A percentile compares a stretch with the other conserved stretches of the same genome.
Evolutionary conservation across 176 grass and related monocot genomes (phyloP).

Genomic region (Eragrostis curvula): DNA sequence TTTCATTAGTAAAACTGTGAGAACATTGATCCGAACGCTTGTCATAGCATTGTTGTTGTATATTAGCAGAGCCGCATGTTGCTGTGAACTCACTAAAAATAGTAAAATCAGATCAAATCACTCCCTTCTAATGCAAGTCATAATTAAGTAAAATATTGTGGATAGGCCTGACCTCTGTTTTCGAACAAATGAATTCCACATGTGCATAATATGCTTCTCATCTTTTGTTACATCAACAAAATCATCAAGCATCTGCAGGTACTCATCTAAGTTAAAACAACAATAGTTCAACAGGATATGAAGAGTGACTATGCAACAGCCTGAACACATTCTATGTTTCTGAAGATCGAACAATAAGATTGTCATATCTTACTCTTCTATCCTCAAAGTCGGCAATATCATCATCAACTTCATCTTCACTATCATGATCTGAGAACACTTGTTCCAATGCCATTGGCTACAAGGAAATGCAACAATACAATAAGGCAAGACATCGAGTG

Average conservation of each 20-base stretch:
- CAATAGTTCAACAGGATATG: slow-evolving; percentile 31
- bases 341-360: slow-evolving; percentile 3
- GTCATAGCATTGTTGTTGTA: too few relatives aligned
- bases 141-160: slow-evolving; percentile 6
- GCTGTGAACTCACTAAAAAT: slow-evolving; percentile 9
- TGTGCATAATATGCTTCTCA: slow-evolving; percentile 98
- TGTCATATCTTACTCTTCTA: slow-evolving; percentile 74
- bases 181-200: slow-evolving; percentile 99
- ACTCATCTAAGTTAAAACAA: slow-evolving; percentile 8
- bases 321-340: slow-evolving; percentile 19
- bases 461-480: slow-evolving; percentile 41
- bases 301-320: slow-evolving; percentile 21
- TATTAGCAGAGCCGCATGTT: neutral
- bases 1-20: neutral
- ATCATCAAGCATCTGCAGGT: slow-evolving; percentile 97
- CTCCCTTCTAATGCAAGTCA: neutral
- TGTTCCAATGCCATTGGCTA: slow-evolving; percentile 96
- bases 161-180: slow-evolving; percentile 78
- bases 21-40: neutral
- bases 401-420: slow-evolving; percentile 98
- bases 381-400: slow-evolving; percentile 96
- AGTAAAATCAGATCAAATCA: neutral
- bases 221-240: slow-evolving; percentile 98
- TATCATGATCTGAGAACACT: slow-evolving; percentile 91
- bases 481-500: slow-evolving; percentile 36